Conservation (phyloP, 176 grass and related monocot species). For the Tillandsia leiboldiana region DNA sequence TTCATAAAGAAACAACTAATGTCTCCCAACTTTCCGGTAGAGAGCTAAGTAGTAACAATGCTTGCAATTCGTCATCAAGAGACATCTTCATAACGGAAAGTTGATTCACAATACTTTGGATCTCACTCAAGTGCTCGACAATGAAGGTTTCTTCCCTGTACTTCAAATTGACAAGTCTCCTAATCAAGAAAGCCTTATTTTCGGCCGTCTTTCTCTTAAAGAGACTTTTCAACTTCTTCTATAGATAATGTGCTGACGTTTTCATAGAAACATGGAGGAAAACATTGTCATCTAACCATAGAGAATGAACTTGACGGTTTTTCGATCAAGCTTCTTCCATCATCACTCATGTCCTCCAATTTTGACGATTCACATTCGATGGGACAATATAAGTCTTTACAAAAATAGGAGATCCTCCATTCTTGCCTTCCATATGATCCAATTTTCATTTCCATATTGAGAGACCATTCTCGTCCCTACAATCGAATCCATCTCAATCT, state of each 20-base stretch:
- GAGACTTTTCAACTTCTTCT: neutral
- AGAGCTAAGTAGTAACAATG: neutral
- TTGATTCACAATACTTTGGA: slow-evolving; percentile 2
- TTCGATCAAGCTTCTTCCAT: neutral
- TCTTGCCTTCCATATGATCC: too few relatives aligned
- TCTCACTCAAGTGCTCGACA: neutral
- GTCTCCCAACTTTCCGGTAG: neutral
- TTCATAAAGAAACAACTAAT: neutral
- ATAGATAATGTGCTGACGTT: neutral
- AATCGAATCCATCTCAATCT: too few relatives aligned
- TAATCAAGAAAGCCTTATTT: neutral
- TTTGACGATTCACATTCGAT: too few relatives aligned
- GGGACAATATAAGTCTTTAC: too few relatives aligned
- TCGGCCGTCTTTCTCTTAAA: neutral
- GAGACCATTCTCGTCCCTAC: too few relatives aligned
- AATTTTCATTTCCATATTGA: too few relatives aligned
- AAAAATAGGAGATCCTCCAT: too few relatives aligned
- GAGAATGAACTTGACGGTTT: neutral
- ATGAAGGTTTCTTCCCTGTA: neutral
- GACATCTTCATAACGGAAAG: neutral
- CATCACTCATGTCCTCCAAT: neutral
- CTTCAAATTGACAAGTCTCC: neutral
- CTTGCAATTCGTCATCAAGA: neutral
- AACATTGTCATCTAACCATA: neutral
- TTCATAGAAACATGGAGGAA: neutral